A percentile compares a stretch with the other conserved stretches of the same genome.
These are phyloP conservation scores for Pistacia integerrima DNA, from an alignment of 345 rosid species.

Conservation along the genomic window DNA sequence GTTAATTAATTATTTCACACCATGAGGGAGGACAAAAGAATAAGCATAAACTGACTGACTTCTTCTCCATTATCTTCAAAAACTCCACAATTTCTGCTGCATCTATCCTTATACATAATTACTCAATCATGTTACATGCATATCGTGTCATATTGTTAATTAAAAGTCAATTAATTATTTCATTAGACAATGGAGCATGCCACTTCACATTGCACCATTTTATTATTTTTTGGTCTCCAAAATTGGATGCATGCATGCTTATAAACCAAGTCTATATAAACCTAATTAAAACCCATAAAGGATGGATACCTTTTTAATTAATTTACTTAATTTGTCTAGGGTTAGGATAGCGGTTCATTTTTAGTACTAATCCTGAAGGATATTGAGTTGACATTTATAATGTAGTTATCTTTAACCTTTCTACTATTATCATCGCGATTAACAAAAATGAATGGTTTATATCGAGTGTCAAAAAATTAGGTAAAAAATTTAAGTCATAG, in stretches of 20 bases:
- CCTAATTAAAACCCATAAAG: background rate
- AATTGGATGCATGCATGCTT: background rate
- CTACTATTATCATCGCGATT: too few species aligned
- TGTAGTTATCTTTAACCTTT: too few species aligned
- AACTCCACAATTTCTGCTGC: background rate
- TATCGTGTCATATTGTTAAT: background rate
- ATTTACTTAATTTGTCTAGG: background rate
- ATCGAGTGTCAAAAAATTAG: background rate
- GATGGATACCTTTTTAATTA: background rate
- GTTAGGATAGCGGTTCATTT: too few species aligned
- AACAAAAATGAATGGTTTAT: too few species aligned
- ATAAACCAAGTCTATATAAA: too few species aligned
- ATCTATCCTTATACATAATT: too few species aligned
- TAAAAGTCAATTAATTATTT: background rate
- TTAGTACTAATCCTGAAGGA: too few species aligned
- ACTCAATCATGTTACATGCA: background rate
- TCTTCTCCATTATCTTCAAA: background rate
- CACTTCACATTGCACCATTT: slow-evolving; percentile 13
- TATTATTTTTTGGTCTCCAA: background rate
- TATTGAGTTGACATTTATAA: too few species aligned
- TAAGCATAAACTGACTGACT: background rate
- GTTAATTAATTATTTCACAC: background rate
- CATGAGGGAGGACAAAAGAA: background rate
- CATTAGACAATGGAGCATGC: background rate
- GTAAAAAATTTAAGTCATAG: too few species aligned